A percentile compares a stretch with the other conserved stretches of the same genome.
Evolutionary conservation across 331 rosid genomes (phyloP).

Genomic region (Erythrophleum ivorense): DNA sequence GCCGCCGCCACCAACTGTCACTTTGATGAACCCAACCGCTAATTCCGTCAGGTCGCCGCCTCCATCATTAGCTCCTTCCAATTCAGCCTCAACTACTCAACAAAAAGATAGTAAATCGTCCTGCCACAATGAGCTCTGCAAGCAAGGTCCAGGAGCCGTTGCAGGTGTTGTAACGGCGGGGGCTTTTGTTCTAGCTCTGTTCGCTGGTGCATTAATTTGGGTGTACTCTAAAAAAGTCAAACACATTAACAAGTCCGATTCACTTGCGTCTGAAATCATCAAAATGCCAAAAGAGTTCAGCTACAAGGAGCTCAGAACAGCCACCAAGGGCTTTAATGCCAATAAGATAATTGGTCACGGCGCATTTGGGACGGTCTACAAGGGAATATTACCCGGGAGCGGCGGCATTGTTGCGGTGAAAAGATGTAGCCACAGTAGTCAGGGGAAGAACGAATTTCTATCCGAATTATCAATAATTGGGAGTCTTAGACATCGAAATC

Average conservation of each 20-base stretch:
- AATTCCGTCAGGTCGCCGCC: slow-evolving; percentile 56
- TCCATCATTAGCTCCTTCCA: slow-evolving; percentile 62
- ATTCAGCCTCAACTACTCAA: slow-evolving; percentile 11
- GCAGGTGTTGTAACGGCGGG: slow-evolving; percentile 89
- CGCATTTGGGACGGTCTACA: slow-evolving; percentile 83
- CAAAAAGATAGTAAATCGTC: slow-evolving; percentile 60
- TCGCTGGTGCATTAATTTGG: slow-evolving; percentile 80
- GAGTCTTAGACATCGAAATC: slow-evolving; percentile 78
- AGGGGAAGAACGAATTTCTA: slow-evolving; percentile 72
- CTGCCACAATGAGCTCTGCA: slow-evolving; percentile 73
- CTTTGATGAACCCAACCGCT: slow-evolving; percentile 64
- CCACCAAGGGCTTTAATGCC: slow-evolving; percentile 72
- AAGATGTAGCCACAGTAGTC: slow-evolving; percentile 71
- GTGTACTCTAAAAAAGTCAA: slow-evolving; percentile 68
- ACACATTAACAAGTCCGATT: slow-evolving; percentile 54
- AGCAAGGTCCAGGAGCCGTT: slow-evolving; percentile 78
- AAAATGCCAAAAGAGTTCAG: slow-evolving; percentile 78
- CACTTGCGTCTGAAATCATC: slow-evolving; percentile 63
- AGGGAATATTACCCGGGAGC: slow-evolving; percentile 64
- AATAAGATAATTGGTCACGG: slow-evolving; percentile 79
- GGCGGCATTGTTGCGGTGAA: slow-evolving; percentile 86
- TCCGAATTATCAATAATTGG: slow-evolving; percentile 86
- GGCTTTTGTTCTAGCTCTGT: slow-evolving; percentile 71
- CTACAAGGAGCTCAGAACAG: slow-evolving; percentile 67
- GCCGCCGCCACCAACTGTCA: slow-evolving; percentile 58